Evolutionary conservation across 495 filamentous ascomycete species (phyloP).

Genomic region (Hypoxylon trugodes): DNA sequence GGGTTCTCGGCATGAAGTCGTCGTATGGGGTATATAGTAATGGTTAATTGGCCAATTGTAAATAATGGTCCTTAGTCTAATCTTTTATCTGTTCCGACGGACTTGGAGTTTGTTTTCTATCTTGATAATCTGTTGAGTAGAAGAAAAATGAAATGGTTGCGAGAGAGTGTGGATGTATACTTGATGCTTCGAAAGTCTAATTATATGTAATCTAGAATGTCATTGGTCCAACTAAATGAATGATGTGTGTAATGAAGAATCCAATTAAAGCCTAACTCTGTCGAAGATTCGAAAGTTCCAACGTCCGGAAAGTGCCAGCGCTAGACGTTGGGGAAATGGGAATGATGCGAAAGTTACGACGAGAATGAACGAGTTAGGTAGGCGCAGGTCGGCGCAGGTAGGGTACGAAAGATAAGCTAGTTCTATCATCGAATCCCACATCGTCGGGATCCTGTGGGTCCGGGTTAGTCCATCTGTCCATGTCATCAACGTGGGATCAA

Average conservation of each 20-base stretch:
- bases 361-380: too few species aligned
- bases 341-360: conserved; percentile 28
- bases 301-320: conserved; percentile 8
- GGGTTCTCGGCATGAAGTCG: too few species aligned
- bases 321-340: conserved; percentile 9
- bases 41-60: too few species aligned
- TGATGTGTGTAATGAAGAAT: conserved; percentile 12
- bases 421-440: conserved; percentile 23
- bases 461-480: background rate
- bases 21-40: too few species aligned
- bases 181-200: conserved; percentile 16
- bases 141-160: too few species aligned
- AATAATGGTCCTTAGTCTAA: too few species aligned
- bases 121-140: too few species aligned
- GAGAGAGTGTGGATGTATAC: conserved; percentile 8
- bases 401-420: background rate
- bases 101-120: too few species aligned
- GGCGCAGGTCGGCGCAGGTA: too few species aligned
- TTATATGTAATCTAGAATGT: conserved; percentile 6
- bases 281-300: background rate
- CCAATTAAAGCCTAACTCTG: conserved; percentile 23
- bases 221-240: conserved; percentile 19
- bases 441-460: conserved; percentile 25
- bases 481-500: conserved; percentile 13
- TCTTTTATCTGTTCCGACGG: too few species aligned